Percentiles rank a stretch among this genome's conserved stretches.
Conservation (phyloP, 495 filamentous ascomycete species). For the Clavariopsis aquatica region DNA sequence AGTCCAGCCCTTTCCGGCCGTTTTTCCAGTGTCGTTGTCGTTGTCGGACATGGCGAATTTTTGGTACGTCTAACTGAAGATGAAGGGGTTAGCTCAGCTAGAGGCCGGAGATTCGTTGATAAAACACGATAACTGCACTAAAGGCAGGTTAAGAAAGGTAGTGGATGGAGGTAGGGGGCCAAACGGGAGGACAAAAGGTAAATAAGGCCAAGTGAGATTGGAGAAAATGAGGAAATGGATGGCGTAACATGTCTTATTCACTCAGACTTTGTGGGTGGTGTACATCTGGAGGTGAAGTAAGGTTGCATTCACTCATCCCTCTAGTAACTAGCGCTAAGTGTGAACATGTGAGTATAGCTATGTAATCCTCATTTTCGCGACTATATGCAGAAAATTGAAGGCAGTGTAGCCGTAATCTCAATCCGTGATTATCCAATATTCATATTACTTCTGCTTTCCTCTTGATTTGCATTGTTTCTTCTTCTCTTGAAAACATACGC, state of each 20-base stretch:
- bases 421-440: too few species aligned
- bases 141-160: background rate
- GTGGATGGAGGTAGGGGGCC: background rate
- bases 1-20: background rate
- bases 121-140: background rate
- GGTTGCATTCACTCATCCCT: background rate
- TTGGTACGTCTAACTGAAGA: background rate
- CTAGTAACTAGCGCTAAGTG: background rate
- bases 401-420: too few species aligned
- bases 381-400: too few species aligned
- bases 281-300: background rate
- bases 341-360: too few species aligned
- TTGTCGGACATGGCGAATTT: background rate
- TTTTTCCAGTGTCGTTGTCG: background rate
- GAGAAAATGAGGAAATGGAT: background rate
- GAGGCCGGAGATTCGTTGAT: background rate
- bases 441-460: too few species aligned
- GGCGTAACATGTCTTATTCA: background rate
- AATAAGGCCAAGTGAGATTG: background rate
- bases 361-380: too few species aligned
- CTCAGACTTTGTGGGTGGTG: background rate
- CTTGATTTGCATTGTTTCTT: too few species aligned
- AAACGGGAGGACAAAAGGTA: background rate
- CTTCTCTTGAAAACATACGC: too few species aligned
- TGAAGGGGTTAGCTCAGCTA: background rate